These are phyloP conservation scores for Neovahlkampfia damariscottae DNA, from an alignment of 78 protist species.

Conservation along the genomic window DNA sequence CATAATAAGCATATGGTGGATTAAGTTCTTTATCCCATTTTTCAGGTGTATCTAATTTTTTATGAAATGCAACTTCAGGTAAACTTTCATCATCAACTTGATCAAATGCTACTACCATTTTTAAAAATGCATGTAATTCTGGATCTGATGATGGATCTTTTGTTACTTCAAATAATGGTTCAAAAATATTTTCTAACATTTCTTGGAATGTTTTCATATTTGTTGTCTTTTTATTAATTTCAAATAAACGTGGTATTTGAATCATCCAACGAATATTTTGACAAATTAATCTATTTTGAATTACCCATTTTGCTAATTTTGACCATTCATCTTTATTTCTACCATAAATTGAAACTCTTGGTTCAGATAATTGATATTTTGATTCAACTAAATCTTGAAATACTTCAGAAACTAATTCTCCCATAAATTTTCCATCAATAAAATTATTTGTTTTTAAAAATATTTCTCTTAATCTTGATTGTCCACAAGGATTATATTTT, in stretches of 20 bases:
- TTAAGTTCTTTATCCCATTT: slow-evolving; percentile 70
- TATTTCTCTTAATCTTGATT: slow-evolving; percentile 63
- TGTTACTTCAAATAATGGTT: slow-evolving; percentile 89
- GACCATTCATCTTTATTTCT: slow-evolving; percentile 66
- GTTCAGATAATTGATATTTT: slow-evolving; percentile 80
- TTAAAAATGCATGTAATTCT: slow-evolving; percentile 37
- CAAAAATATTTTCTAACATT: slow-evolving; percentile 71
- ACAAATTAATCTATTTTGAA: slow-evolving; percentile 47
- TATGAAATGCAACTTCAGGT: slow-evolving; percentile 51
- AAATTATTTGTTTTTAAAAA: slow-evolving; percentile 92
- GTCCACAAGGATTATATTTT: slow-evolving; percentile 39
- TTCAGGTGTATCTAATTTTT: slow-evolving; percentile 35
- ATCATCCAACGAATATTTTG: slow-evolving; percentile 82
- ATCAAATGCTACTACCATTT: slow-evolving; percentile 88
- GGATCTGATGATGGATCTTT: slow-evolving; percentile 65
- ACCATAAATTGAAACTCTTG: slow-evolving; percentile 92
- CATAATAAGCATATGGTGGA: slow-evolving; percentile 91
- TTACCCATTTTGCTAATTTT: slow-evolving; percentile 76
- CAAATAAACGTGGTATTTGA: slow-evolving; percentile 90
- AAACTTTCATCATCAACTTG: slow-evolving; percentile 91
- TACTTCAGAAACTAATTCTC: slow-evolving; percentile 76
- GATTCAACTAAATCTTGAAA: slow-evolving; percentile 59
- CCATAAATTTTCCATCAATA: slow-evolving; percentile 78
- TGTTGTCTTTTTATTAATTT: slow-evolving; percentile 24
- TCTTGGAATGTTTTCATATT: slow-evolving; percentile 45